These are phyloP conservation scores for Carpinus fangiana DNA, from an alignment of 306 rosid genomes.

Conservation along the genomic window DNA sequence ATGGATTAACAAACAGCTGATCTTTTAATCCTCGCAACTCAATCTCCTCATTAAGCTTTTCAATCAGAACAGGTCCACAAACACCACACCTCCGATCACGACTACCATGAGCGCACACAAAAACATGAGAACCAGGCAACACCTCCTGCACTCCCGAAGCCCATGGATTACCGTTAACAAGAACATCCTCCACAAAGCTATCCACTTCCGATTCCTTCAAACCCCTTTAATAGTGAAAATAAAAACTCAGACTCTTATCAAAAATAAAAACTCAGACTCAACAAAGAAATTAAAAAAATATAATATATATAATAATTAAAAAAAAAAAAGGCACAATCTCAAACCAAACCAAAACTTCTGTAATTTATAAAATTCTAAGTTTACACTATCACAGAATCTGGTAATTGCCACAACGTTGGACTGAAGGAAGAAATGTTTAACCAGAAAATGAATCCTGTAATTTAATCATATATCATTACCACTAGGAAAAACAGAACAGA, in stretches of 20 bases:
- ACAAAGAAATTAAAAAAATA: conserved; percentile 8
- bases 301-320: too few species aligned
- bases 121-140: conserved; percentile 65
- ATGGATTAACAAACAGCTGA: conserved; percentile 62
- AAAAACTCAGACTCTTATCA: conserved; percentile 31
- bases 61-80: conserved; percentile 79
- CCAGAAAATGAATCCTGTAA: background rate
- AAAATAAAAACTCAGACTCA: conserved; percentile 29
- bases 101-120: conserved; percentile 92
- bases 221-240: conserved; percentile 48
- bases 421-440: background rate
- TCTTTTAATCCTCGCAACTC: conserved; percentile 59
- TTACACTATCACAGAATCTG: background rate
- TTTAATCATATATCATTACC: background rate
- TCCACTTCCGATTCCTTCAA: conserved; percentile 72
- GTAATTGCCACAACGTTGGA: background rate
- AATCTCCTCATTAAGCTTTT: conserved; percentile 65
- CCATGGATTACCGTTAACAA: conserved; percentile 76
- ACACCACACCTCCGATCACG: conserved; percentile 96
- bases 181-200: conserved; percentile 75
- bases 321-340: background rate
- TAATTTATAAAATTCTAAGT: background rate
- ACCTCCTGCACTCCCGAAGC: conserved; percentile 47
- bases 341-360: background rate
- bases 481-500: background rate